Percentiles rank a stretch among this genome's conserved stretches.
Conservation (phyloP, 371 early-diverging fungal species). For the Mortierella sp. region DNA sequence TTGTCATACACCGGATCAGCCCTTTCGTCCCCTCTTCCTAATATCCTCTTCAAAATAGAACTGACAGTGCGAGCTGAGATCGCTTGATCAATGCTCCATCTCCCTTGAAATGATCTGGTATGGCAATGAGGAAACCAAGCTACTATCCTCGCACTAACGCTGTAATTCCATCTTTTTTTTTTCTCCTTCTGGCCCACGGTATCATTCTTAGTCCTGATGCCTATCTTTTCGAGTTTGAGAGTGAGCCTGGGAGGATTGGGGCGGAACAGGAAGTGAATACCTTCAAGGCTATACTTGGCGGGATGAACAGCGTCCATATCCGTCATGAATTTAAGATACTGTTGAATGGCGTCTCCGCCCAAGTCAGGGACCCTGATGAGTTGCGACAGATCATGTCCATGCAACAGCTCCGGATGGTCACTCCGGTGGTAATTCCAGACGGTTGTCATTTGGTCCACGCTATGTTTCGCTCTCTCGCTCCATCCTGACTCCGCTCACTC, state of each 20-base stretch:
- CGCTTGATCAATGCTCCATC: no score
- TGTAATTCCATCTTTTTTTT: no score
- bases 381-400: conserved; percentile 12
- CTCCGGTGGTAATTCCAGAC: conserved; percentile 43
- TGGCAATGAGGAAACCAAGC: no score
- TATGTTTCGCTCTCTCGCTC: no score
- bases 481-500: no score
- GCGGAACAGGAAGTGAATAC: neutral
- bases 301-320: conserved; percentile 20
- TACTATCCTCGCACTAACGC: no score
- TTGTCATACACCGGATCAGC: no score
- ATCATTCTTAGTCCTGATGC: conserved; percentile 36
- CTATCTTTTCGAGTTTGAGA: conserved; percentile 38
- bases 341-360: conserved; percentile 24
- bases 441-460: neutral
- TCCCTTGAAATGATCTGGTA: no score
- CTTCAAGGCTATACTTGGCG: conserved; percentile 6
- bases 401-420: conserved; percentile 3
- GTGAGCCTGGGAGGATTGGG: conserved; percentile 10
- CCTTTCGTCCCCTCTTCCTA: no score
- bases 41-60: no score
- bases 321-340: conserved; percentile 27
- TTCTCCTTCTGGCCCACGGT: no score
- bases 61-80: no score
- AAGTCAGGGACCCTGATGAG: conserved; percentile 21